phyloP scores from a whole-genome alignment of 805 yeast genomes.

The Sugiyamaella mastotermitis region DNA sequence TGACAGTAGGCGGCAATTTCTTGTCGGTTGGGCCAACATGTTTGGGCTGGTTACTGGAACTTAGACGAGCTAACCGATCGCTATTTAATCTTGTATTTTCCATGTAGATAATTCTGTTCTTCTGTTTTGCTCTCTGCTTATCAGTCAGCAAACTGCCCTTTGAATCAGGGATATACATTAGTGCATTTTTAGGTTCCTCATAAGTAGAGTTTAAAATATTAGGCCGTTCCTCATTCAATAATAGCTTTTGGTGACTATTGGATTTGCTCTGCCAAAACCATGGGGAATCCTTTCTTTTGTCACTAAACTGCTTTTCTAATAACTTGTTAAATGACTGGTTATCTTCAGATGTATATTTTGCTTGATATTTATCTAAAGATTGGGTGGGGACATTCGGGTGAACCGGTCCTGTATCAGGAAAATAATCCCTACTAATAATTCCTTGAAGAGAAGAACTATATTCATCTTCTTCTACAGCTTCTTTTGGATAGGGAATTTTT shows the following conservation, averaged over 20 bases:
- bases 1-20: constrained; percentile 8
- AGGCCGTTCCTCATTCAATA: not conserved
- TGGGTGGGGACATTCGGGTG: constrained; percentile 1
- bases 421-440: constrained; percentile 20
- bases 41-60: not conserved
- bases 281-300: constrained; percentile 15
- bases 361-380: constrained; percentile 22
- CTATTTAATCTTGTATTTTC: not conserved
- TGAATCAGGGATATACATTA: constrained; percentile 7
- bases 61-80: not conserved
- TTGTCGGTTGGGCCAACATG: not conserved
- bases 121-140: not conserved
- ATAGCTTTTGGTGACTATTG: not conserved
- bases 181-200: constrained; percentile 3
- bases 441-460: constrained; percentile 20
- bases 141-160: constrained; percentile 1
- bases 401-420: constrained; percentile 3
- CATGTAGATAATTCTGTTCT: not conserved
- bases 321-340: constrained; percentile 25
- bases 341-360: constrained; percentile 27
- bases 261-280: constrained; percentile 20
- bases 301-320: constrained; percentile 19
- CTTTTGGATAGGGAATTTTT: constrained; percentile 8
- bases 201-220: not conserved
- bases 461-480: constrained; percentile 25